Evolutionary conservation across 2,329 filamentous ascomycete genomes (phyloP).

Genomic region (Penicillium brevicompactum): DNA sequence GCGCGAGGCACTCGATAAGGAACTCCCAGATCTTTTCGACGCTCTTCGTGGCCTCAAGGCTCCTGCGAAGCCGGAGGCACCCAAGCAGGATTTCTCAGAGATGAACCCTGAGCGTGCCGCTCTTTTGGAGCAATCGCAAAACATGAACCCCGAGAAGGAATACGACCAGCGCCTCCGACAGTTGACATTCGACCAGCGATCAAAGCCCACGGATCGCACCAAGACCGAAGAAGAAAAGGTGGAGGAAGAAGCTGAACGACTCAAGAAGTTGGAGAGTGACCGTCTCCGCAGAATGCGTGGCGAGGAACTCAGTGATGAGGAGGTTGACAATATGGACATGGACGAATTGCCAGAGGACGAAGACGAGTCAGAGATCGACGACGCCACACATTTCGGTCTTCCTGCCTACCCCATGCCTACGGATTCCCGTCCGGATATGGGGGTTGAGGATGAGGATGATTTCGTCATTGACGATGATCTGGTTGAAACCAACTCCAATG

Average conservation of each 20-base stretch:
- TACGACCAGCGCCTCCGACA: conserved; percentile 85
- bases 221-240: conserved; percentile 88
- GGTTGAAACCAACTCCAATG: conserved; percentile 74
- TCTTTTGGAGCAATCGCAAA: conserved; percentile 62
- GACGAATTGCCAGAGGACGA: conserved; percentile 35
- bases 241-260: conserved; percentile 72
- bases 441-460: conserved; percentile 90
- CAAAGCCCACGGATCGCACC: conserved; percentile 81
- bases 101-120: conserved; percentile 67
- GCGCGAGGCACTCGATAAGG: conserved; percentile 79
- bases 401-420: conserved; percentile 49
- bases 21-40: conserved; percentile 73
- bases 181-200: conserved; percentile 79
- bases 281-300: conserved; percentile 85
- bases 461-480: conserved; percentile 89
- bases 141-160: conserved; percentile 74
- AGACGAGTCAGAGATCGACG: conserved; percentile 49
- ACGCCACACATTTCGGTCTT: conserved; percentile 64
- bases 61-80: conserved; percentile 53
- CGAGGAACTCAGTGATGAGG: conserved; percentile 67
- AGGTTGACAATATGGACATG: conserved; percentile 44
- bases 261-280: conserved; percentile 81
- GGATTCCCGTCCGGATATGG: conserved; percentile 52
- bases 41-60: conserved; percentile 65
- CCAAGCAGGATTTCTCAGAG: conserved; percentile 47